These are phyloP conservation scores for Neurospora terricola DNA, from an alignment of 495 filamentous ascomycete genomes.

Conservation along the genomic window DNA sequence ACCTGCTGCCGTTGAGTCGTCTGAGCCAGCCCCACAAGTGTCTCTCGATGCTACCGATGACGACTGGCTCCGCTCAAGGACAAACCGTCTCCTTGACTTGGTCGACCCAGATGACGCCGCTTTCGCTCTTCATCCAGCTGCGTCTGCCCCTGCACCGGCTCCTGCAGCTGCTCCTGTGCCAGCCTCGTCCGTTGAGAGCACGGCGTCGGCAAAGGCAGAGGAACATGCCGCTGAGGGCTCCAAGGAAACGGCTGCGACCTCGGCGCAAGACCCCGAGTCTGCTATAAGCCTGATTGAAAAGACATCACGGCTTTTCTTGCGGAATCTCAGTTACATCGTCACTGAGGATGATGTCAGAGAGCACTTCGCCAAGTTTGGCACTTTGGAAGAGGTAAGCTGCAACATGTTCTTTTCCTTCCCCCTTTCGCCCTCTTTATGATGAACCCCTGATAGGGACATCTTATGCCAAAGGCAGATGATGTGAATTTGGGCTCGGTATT, in stretches of 20 bases:
- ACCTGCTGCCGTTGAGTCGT: constrained; percentile 3
- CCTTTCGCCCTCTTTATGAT: constrained; percentile 53
- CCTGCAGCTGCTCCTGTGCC: constrained; percentile 11
- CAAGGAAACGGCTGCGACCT: constrained; percentile 10
- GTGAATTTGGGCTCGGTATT: constrained; percentile 50
- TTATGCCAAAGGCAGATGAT: constrained; percentile 62
- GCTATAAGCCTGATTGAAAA: constrained; percentile 38
- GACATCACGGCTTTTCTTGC: constrained; percentile 69
- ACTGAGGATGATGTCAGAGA: constrained; percentile 67
- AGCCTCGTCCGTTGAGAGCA: constrained; percentile 15
- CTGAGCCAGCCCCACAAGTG: constrained; percentile 7
- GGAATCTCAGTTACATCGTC: constrained; percentile 77
- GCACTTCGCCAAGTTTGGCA: constrained; percentile 60
- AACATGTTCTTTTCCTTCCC: constrained; percentile 15
- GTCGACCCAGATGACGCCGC: constrained; percentile 48
- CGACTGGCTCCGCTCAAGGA: constrained; percentile 90
- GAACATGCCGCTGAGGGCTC: constrained; percentile 15
- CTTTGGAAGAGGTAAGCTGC: constrained; percentile 73
- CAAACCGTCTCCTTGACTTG: constrained; percentile 80
- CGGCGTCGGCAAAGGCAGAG: constrained; percentile 16
- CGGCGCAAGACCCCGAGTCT: constrained; percentile 22
- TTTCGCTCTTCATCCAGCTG: constrained; percentile 14
- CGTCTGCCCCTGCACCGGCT: background rate
- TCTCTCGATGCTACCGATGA: constrained; percentile 51
- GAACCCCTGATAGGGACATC: constrained; percentile 99